A percentile compares a stretch with the other conserved stretches of the same genome.
Evolutionary conservation across 2,329 filamentous ascomycete genomes (phyloP).

Genomic region (Ceratocystis eucalypticola): DNA sequence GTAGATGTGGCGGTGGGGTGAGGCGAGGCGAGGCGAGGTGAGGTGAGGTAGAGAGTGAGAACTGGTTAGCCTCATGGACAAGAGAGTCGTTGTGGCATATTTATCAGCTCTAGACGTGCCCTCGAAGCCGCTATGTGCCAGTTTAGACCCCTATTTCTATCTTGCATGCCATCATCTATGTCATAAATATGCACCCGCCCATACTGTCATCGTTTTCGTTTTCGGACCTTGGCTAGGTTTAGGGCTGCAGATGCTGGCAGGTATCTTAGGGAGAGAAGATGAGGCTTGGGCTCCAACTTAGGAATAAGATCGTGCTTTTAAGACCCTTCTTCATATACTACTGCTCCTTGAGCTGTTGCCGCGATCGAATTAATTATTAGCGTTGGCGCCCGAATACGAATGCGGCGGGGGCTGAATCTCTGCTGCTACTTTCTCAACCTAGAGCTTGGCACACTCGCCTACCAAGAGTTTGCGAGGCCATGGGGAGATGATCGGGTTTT

Average conservation of each 20-base stretch:
- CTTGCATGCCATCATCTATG: too few species aligned
- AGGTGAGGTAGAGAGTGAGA: not conserved
- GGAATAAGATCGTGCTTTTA: not conserved
- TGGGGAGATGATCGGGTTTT: too few species aligned
- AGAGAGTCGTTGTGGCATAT: not conserved
- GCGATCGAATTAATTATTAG: not conserved
- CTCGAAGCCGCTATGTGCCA: not conserved
- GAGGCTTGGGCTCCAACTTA: too few species aligned
- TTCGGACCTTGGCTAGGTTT: not conserved
- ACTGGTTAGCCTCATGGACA: not conserved
- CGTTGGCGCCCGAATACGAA: conserved; percentile 2
- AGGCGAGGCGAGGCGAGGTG: not conserved
- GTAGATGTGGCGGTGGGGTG: not conserved
- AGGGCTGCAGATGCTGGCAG: too few species aligned
- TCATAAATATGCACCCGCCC: too few species aligned
- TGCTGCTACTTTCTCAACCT: too few species aligned
- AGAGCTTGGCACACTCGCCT: too few species aligned
- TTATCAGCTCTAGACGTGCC: not conserved
- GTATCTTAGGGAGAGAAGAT: too few species aligned
- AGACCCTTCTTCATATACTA: too few species aligned
- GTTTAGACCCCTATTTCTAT: too few species aligned
- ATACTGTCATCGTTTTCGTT: not conserved
- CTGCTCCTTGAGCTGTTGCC: too few species aligned
- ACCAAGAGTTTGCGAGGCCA: too few species aligned
- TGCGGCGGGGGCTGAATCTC: not conserved